phyloP scores from a whole-genome alignment of 345 rosid genomes.

The Ceriops decandra region DNA sequence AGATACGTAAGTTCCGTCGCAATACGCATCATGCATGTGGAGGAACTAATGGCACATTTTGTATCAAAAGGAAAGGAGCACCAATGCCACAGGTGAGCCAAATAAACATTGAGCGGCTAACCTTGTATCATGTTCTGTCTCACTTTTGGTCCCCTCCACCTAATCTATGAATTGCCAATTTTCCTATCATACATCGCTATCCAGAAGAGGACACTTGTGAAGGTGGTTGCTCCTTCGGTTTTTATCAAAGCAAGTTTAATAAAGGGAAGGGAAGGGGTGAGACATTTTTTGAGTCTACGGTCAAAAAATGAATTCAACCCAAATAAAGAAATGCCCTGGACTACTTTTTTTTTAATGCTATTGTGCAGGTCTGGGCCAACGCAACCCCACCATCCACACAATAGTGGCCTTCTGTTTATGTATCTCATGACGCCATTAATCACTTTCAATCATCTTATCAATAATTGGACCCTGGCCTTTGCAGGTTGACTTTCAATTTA shows the following conservation, averaged over 20 bases:
- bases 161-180: neutral
- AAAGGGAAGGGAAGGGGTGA: neutral
- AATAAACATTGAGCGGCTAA: neutral
- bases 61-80: too few species aligned
- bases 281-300: neutral
- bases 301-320: slow-evolving; percentile 1
- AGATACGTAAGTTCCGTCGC: too few species aligned
- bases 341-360: neutral
- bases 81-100: neutral
- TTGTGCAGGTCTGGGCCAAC: neutral
- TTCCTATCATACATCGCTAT: neutral
- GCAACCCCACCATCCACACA: too few species aligned
- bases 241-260: neutral
- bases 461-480: too few species aligned
- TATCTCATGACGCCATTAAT: too few species aligned
- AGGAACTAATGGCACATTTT: too few species aligned
- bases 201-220: slow-evolving; percentile 8
- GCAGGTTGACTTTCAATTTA: too few species aligned
- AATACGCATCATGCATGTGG: too few species aligned
- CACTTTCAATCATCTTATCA: too few species aligned
- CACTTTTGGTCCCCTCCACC: slow-evolving; percentile 3
- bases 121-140: neutral
- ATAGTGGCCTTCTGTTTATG: too few species aligned
- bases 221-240: neutral
- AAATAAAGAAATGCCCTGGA: neutral